Percentiles rank a stretch among this genome's conserved stretches.
Evolutionary conservation across 371 early-diverging fungal species (phyloP).

Genomic region (Mortierella sp.): DNA sequence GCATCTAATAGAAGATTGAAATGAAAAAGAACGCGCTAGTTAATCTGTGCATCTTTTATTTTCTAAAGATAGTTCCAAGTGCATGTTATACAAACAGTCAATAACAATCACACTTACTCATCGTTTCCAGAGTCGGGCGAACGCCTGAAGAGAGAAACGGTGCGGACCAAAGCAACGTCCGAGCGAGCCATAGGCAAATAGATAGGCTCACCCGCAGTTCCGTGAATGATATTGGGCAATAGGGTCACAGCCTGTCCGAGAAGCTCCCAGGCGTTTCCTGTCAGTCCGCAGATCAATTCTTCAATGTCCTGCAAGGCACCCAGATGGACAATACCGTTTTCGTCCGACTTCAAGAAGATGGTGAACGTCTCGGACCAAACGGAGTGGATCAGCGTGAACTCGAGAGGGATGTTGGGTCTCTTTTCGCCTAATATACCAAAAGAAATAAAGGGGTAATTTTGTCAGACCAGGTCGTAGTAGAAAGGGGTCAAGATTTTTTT

Average conservation of each 20-base stretch:
- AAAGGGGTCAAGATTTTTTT: no score
- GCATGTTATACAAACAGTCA: neutral
- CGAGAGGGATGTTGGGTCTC: conserved; percentile 50
- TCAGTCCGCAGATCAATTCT: conserved; percentile 8
- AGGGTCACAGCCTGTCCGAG: neutral
- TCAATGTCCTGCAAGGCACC: conserved; percentile 57
- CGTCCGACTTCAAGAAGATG: conserved; percentile 57
- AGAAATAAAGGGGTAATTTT: conserved; percentile 60
- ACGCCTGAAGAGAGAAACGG: conserved; percentile 31
- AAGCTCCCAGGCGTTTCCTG: conserved; percentile 23
- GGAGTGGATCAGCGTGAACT: conserved; percentile 54
- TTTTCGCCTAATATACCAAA: conserved; percentile 56
- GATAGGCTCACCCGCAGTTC: conserved; percentile 51
- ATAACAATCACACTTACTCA: conserved; percentile 29
- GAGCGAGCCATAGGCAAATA: conserved; percentile 36
- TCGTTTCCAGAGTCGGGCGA: conserved; percentile 30
- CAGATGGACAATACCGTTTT: conserved; percentile 60
- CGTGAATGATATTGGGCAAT: conserved; percentile 36
- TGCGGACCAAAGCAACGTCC: conserved; percentile 16
- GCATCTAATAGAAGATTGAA: neutral
- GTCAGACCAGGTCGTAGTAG: conserved; percentile 58
- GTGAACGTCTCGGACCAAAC: conserved; percentile 22
- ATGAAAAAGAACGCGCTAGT: neutral
- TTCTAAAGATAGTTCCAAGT: neutral
- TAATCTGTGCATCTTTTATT: neutral